A percentile compares a stretch with the other conserved stretches of the same genome.
phyloP scores from a whole-genome alignment of 2,329 filamentous ascomycete species.

The Taxawa tesnikishii region DNA sequence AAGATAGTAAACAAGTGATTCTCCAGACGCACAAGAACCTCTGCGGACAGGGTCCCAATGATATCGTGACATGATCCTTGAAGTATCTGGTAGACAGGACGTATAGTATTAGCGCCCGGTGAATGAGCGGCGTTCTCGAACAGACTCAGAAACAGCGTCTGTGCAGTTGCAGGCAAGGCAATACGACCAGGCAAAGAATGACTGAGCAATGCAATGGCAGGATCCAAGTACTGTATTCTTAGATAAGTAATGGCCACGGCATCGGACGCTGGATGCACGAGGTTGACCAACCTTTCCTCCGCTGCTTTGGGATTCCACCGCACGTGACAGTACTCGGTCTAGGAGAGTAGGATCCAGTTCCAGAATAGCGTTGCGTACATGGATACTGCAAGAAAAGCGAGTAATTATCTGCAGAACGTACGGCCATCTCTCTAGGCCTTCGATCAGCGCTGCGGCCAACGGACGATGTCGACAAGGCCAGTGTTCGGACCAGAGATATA shows the following conservation, averaged over 20 bases:
- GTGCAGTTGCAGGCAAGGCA: conserved; percentile 18
- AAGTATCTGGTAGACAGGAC: conserved; percentile 19
- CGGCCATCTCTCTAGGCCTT: conserved; percentile 38
- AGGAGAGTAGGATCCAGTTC: conserved; percentile 17
- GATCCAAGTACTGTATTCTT: conserved; percentile 10
- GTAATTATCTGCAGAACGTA: conserved; percentile 38
- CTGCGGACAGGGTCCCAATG: conserved; percentile 15
- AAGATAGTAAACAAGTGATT: conserved; percentile 20
- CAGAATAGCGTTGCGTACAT: conserved; percentile 19
- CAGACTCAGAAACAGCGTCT: conserved; percentile 18
- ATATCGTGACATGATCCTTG: conserved; percentile 17
- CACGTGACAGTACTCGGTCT: conserved; percentile 14
- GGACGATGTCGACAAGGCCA: conserved; percentile 37
- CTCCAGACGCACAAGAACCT: conserved; percentile 16
- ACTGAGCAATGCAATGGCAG: conserved; percentile 17
- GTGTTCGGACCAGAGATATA: conserved; percentile 33
- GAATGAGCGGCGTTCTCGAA: conserved; percentile 16
- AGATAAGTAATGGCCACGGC: background rate
- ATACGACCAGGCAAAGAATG: conserved; percentile 15
- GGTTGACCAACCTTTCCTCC: too few relatives aligned
- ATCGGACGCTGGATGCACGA: too few relatives aligned
- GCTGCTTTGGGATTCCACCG: conserved; percentile 8
- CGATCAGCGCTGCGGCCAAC: conserved; percentile 33
- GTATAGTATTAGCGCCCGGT: conserved; percentile 15
- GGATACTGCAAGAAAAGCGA: conserved; percentile 22